These are phyloP conservation scores for Phellinidium pouzarii DNA, from an alignment of 1,284 basidiomycete species.

Conservation along the genomic window DNA sequence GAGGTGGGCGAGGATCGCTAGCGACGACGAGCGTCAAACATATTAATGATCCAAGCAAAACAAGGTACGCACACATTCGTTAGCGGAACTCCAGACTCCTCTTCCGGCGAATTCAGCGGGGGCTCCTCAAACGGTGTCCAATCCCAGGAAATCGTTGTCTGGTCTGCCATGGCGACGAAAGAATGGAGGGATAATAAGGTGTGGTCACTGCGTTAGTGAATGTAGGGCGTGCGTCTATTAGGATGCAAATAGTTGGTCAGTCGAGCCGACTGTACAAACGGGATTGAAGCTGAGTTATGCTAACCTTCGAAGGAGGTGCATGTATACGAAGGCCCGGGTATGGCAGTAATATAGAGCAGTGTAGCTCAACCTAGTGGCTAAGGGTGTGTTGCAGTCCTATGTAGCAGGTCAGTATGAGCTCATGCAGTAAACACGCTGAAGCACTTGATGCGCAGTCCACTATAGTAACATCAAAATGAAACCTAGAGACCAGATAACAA, in stretches of 20 bases:
- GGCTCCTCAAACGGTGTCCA: slow-evolving; percentile 16
- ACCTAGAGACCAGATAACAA: too few relatives aligned
- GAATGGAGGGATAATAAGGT: not conserved
- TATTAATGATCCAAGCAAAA: not conserved
- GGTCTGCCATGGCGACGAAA: not conserved
- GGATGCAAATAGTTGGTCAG: not conserved
- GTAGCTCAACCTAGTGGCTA: too few relatives aligned
- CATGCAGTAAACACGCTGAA: too few relatives aligned
- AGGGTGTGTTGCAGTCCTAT: too few relatives aligned
- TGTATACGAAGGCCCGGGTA: too few relatives aligned
- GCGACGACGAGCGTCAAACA: not conserved
- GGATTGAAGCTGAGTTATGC: not conserved
- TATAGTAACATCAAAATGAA: too few relatives aligned
- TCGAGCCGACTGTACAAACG: too few relatives aligned
- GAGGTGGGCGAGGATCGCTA: slow-evolving; percentile 24
- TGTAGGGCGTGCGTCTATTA: not conserved
- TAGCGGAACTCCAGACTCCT: not conserved
- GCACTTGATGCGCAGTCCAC: too few relatives aligned
- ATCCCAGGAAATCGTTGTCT: slow-evolving; percentile 11
- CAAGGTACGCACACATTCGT: slow-evolving; percentile 2
- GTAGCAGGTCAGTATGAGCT: too few relatives aligned
- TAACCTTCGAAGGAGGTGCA: slow-evolving; percentile 6
- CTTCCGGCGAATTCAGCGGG: slow-evolving; percentile 1
- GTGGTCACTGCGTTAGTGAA: not conserved
- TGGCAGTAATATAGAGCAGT: too few relatives aligned